Conservation (phyloP, 2,329 filamentous ascomycete species). For the Sarocladiaceae sp. region DNA sequence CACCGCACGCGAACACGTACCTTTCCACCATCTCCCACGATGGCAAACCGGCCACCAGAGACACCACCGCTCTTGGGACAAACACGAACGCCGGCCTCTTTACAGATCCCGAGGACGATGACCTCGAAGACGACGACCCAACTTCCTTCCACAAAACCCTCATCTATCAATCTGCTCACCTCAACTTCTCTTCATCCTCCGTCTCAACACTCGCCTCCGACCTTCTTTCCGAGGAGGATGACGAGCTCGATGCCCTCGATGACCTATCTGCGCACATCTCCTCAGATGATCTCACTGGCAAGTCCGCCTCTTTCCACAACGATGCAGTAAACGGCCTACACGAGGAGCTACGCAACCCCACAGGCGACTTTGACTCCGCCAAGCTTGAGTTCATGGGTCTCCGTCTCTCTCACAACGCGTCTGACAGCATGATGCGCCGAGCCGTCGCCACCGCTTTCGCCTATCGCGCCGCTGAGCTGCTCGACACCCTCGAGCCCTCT, state of each 20-base stretch:
- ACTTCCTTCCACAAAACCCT: constrained; percentile 47
- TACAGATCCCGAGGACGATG: constrained; percentile 40
- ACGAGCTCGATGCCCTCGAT: constrained; percentile 54
- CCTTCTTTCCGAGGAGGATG: constrained; percentile 58
- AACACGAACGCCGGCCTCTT: constrained; percentile 45
- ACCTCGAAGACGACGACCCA: constrained; percentile 44
- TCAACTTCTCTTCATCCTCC: constrained; percentile 48
- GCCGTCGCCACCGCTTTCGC: constrained; percentile 83
- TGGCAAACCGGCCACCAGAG: constrained; percentile 29
- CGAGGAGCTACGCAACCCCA: constrained; percentile 71
- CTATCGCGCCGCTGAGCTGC: constrained; percentile 68
- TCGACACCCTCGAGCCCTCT: constrained; percentile 48
- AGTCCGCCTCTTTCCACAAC: constrained; percentile 62
- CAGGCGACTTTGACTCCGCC: constrained; percentile 70
- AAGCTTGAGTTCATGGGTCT: constrained; percentile 90
- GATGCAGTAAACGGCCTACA: constrained; percentile 84
- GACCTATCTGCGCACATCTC: constrained; percentile 64
- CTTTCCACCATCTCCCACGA: constrained; percentile 29
- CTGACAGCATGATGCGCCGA: constrained; percentile 78
- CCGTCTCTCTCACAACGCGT: constrained; percentile 85
- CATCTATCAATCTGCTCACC: constrained; percentile 45
- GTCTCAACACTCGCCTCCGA: constrained; percentile 59
- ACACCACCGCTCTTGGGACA: constrained; percentile 41
- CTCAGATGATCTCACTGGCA: constrained; percentile 60
- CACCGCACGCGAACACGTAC: constrained; percentile 28